These are phyloP conservation scores for Straminergon stramineum DNA, from an alignment of 225 moss, liverwort and hornwort genomes.

Conservation along the genomic window DNA sequence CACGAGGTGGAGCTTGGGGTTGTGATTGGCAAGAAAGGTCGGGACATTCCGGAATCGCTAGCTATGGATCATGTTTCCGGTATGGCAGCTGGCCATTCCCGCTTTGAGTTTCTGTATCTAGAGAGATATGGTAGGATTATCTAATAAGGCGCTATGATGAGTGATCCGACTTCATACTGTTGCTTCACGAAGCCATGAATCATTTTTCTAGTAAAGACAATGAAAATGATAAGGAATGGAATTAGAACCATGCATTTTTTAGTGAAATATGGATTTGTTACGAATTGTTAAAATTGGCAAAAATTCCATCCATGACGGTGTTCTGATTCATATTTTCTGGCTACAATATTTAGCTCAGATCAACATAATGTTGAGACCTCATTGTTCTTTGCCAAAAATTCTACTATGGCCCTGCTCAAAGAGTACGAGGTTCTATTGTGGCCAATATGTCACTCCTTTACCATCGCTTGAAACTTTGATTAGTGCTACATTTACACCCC, in stretches of 20 bases:
- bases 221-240: background rate
- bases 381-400: background rate
- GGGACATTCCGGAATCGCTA: conserved; percentile 56
- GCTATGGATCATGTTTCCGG: conserved; percentile 84
- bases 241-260: background rate
- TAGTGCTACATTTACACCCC: background rate
- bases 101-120: background rate
- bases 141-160: background rate
- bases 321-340: background rate
- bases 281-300: conserved; percentile 25
- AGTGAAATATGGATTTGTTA: background rate
- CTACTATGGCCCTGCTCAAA: background rate
- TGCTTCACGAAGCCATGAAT: background rate
- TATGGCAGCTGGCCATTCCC: background rate
- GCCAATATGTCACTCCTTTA: background rate
- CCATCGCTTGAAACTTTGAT: background rate
- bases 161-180: background rate
- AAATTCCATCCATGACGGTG: background rate
- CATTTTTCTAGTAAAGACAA: background rate
- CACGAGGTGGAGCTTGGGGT: conserved; percentile 90
- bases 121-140: background rate
- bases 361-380: background rate
- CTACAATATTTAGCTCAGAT: background rate
- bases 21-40: conserved; percentile 72
- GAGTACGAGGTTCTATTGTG: background rate